Percentiles rank a stretch among this genome's conserved stretches.
Conservation (phyloP, 345 rosid species). For the Dipteronia dyeriana region DNA sequence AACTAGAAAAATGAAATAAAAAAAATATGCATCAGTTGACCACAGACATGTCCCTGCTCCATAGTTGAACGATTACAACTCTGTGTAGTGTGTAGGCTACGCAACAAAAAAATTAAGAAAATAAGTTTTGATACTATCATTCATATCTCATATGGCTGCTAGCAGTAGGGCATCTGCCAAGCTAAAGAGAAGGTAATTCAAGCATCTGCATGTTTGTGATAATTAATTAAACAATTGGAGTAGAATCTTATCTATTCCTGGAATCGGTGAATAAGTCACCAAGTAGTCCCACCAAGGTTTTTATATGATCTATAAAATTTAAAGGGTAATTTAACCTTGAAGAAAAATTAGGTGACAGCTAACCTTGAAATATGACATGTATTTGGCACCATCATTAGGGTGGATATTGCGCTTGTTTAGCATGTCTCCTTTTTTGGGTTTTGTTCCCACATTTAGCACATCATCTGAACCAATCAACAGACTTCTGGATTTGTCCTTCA, state of each 20-base stretch:
- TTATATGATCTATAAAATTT: constrained; percentile 10
- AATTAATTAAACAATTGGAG: not conserved
- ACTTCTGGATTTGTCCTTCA: constrained; percentile 44
- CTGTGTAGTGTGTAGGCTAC: not conserved
- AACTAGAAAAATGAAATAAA: not conserved
- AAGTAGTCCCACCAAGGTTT: constrained; percentile 6
- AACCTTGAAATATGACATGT: constrained; percentile 96
- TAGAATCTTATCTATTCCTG: constrained; percentile 8
- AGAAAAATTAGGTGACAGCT: constrained; percentile 24
- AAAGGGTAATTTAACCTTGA: not conserved
- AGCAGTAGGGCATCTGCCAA: not conserved
- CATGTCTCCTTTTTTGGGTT: constrained; percentile 46
- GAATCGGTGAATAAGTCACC: constrained; percentile 14
- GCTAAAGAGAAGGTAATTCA: not conserved
- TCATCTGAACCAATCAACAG: constrained; percentile 40
- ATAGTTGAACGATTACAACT: not conserved
- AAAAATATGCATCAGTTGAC: not conserved
- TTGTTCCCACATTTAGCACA: constrained; percentile 35
- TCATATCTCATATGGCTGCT: not conserved
- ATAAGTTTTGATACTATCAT: not conserved
- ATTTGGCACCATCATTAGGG: constrained; percentile 71
- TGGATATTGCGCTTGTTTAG: constrained; percentile 49
- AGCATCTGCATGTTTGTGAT: not conserved
- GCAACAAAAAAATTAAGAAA: not conserved
- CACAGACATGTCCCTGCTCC: not conserved